These are phyloP conservation scores for Leishmania amazonensis DNA, from an alignment of 208 protist species.

Conservation along the genomic window DNA sequence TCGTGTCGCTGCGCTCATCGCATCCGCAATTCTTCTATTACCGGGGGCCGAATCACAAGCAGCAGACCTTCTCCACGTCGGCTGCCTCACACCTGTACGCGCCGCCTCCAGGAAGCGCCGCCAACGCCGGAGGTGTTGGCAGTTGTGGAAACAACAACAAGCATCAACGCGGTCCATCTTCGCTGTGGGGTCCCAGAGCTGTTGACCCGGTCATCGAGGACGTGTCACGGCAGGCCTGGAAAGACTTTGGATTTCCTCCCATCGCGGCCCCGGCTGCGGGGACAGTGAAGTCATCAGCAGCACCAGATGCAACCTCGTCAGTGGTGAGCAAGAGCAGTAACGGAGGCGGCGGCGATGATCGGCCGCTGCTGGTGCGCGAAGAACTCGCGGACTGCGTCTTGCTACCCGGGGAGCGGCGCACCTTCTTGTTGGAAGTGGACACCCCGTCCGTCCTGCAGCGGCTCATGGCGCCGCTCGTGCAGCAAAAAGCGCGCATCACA, in stretches of 20 bases:
- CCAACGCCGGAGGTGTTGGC: background rate
- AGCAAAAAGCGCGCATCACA: background rate
- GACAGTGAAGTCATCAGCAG: background rate
- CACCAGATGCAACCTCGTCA: background rate
- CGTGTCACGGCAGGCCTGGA: constrained; percentile 26
- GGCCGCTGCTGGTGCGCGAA: constrained; percentile 31
- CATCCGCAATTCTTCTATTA: constrained; percentile 63
- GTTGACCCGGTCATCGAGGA: constrained; percentile 18
- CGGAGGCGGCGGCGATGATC: constrained; percentile 2
- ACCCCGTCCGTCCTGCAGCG: constrained; percentile 22
- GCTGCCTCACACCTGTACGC: constrained; percentile 14
- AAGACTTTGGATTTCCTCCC: constrained; percentile 16
- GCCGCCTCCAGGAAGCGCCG: background rate
- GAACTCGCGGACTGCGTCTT: constrained; percentile 53
- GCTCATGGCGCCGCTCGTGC: constrained; percentile 17
- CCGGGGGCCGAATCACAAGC: constrained; percentile 9
- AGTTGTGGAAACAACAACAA: background rate
- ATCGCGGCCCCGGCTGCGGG: background rate
- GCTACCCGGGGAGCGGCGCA: constrained; percentile 44
- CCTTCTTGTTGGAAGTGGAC: constrained; percentile 34
- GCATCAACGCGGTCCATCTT: constrained; percentile 7
- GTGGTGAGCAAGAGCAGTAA: background rate
- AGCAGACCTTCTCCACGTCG: background rate
- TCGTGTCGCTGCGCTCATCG: constrained; percentile 69
- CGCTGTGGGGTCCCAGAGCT: constrained; percentile 17